Percentiles rank a stretch among this genome's conserved stretches.
phyloP scores from a whole-genome alignment of 73 alveolate species.

The Paramecium pentaurelia region DNA sequence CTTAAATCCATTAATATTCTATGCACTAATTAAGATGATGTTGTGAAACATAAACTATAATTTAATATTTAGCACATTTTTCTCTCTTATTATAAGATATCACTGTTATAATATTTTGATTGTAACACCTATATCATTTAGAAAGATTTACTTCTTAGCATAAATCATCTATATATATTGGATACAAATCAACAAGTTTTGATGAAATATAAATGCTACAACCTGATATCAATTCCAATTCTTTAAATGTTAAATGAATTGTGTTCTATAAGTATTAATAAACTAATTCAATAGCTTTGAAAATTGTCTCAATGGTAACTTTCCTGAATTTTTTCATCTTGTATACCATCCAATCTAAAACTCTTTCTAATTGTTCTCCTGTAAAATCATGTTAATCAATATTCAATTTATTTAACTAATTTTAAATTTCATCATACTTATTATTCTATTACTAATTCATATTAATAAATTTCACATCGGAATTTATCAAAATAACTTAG shows the following conservation, averaged over 20 bases:
- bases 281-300: not conserved
- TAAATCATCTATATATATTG: not conserved
- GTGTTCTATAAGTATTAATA: not conserved
- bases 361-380: not conserved
- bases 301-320: not conserved
- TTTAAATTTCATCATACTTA: not conserved
- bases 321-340: not conserved
- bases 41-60: not conserved
- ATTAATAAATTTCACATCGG: not conserved
- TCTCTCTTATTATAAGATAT: not conserved
- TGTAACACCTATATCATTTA: not conserved
- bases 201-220: not conserved
- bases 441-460: not conserved
- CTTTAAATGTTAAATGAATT: not conserved
- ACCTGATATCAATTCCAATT: not conserved
- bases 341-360: not conserved
- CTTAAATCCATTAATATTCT: not conserved
- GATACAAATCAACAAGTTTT: constrained; percentile 2
- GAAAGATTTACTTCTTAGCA: not conserved
- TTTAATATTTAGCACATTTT: not conserved
- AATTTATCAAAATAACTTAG: not conserved
- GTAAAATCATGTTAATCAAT: not conserved
- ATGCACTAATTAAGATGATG: not conserved
- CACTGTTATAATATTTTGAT: not conserved
- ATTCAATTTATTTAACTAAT: not conserved